Evolutionary conservation across 176 grass and related monocot species (phyloP).

Genomic region (Avena sativa): DNA sequence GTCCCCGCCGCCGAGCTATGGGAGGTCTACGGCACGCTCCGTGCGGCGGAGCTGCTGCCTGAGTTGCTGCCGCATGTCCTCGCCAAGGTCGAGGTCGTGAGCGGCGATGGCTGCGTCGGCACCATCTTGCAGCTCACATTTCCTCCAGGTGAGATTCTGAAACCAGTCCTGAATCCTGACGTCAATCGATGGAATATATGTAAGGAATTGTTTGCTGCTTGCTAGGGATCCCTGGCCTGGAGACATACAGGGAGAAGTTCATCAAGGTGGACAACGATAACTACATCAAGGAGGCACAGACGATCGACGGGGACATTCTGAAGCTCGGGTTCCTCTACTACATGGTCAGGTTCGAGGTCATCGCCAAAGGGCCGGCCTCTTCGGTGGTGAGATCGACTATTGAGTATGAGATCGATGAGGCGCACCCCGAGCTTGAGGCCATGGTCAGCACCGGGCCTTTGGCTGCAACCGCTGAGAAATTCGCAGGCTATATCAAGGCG

Average conservation of each 20-base stretch:
- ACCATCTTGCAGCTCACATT: conserved; percentile 45
- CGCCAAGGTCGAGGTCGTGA: conserved; percentile 26
- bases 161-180: background rate
- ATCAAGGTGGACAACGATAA: conserved; percentile 40
- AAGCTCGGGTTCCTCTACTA: conserved; percentile 44
- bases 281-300: conserved; percentile 40
- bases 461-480: conserved; percentile 33
- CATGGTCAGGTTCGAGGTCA: conserved; percentile 40
- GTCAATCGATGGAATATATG: background rate
- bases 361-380: conserved; percentile 14
- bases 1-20: conserved; percentile 27
- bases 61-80: conserved; percentile 31
- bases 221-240: conserved; percentile 30
- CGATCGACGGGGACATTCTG: conserved; percentile 20
- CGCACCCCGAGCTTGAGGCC: conserved; percentile 6
- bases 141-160: conserved; percentile 40
- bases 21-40: conserved; percentile 46
- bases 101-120: conserved; percentile 37
- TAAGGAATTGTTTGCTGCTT: background rate
- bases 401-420: conserved; percentile 44
- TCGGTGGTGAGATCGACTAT: conserved; percentile 37
- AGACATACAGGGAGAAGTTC: conserved; percentile 37
- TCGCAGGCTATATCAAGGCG: conserved; percentile 40
- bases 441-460: conserved; percentile 28
- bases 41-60: conserved; percentile 10